phyloP scores from a whole-genome alignment of 192 early-diverging fungal genomes.

The Coemansia sp. region DNA sequence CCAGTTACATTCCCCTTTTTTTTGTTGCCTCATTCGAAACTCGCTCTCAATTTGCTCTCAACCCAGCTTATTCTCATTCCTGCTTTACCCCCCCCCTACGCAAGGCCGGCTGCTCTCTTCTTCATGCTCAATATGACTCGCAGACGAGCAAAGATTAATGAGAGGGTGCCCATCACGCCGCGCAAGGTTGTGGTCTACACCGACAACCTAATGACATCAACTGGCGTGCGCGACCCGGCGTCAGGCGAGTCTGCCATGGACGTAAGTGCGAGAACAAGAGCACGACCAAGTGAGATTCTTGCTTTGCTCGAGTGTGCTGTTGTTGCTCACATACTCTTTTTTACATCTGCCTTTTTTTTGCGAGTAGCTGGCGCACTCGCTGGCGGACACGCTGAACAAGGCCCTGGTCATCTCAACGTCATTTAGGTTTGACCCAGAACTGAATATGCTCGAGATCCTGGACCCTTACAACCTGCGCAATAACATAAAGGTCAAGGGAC shows the following conservation, averaged over 20 bases:
- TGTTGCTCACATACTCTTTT: no score
- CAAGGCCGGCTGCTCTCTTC: not conserved
- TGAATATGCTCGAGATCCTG: conserved; percentile 51
- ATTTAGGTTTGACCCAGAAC: conserved; percentile 50
- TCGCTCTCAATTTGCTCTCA: not conserved
- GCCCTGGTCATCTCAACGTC: conserved; percentile 46
- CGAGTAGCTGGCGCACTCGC: conserved; percentile 29
- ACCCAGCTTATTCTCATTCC: not conserved
- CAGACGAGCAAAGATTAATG: conserved; percentile 43
- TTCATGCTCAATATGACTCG: conserved; percentile 24
- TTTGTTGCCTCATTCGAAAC: not conserved
- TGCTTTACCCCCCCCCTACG: not conserved
- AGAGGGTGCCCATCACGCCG: conserved; percentile 45
- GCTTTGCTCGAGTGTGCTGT: no score
- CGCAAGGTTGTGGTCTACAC: conserved; percentile 52
- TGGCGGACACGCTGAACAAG: conserved; percentile 45
- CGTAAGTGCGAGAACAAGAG: conserved; percentile 6
- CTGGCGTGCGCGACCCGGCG: conserved; percentile 28
- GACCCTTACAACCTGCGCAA: conserved; percentile 45
- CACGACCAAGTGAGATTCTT: no score
- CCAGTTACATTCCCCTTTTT: not conserved
- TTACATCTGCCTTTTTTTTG: not conserved
- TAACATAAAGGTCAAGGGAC: conserved; percentile 32
- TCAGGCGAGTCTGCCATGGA: conserved; percentile 30
- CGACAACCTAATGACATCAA: conserved; percentile 50